phyloP scores from a whole-genome alignment of 2,329 filamentous ascomycete genomes.

The Pyricularia sp. region DNA sequence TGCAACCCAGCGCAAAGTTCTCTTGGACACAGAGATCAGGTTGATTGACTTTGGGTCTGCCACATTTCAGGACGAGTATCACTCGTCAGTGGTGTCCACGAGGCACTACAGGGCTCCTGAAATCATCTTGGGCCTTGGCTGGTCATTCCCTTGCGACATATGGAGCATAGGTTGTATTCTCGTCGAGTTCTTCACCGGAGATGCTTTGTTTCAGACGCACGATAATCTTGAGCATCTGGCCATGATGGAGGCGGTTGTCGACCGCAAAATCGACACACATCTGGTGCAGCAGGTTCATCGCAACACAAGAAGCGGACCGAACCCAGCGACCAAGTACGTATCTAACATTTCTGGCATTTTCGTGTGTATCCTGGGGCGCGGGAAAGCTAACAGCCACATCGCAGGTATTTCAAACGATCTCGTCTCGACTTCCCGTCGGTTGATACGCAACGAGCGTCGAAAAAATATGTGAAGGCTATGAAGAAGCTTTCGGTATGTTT shows the following conservation, averaged over 20 bases:
- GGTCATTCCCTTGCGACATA: conserved; percentile 60
- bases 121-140: conserved; percentile 57
- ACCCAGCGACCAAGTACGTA: conserved; percentile 49
- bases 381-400: background rate
- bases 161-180: conserved; percentile 61
- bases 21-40: conserved; percentile 56
- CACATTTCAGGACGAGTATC: conserved; percentile 61
- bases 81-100: conserved; percentile 58
- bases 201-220: conserved; percentile 59
- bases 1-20: conserved; percentile 49
- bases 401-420: conserved; percentile 52
- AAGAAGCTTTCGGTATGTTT: conserved; percentile 43
- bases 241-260: conserved; percentile 63
- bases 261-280: conserved; percentile 41
- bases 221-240: conserved; percentile 60
- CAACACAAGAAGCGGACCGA: conserved; percentile 43
- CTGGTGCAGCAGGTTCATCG: conserved; percentile 45
- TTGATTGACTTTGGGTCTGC: conserved; percentile 61
- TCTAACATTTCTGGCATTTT: background rate
- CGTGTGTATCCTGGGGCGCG: background rate
- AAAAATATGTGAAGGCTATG: conserved; percentile 60
- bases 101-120: conserved; percentile 58
- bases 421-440: conserved; percentile 51
- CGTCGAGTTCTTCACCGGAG: conserved; percentile 59
- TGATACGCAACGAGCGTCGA: conserved; percentile 51